These are phyloP conservation scores for Hebeloma cylindrosporum DNA, from an alignment of 768 basidiomycete genomes.

Conservation along the genomic window DNA sequence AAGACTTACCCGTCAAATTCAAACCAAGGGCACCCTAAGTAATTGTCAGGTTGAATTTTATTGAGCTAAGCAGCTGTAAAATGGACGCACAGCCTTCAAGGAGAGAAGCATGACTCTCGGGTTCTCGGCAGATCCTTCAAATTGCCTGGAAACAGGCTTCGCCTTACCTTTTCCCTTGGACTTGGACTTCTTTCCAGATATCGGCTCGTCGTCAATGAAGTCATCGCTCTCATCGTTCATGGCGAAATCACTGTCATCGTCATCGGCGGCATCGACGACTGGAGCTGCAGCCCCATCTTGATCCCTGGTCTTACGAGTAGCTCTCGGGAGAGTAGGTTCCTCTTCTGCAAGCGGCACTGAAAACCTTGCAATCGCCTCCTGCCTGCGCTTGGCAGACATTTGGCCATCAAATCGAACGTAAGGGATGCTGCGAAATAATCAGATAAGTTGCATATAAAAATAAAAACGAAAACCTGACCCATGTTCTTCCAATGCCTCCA, in stretches of 20 bases:
- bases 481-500: slow-evolving; percentile 60
- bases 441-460: background rate
- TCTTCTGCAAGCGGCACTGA: slow-evolving; percentile 57
- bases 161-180: slow-evolving; percentile 40
- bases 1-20: slow-evolving; percentile 62
- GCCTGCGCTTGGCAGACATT: slow-evolving; percentile 78
- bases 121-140: slow-evolving; percentile 38
- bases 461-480: slow-evolving; percentile 46
- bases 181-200: slow-evolving; percentile 24
- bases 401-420: slow-evolving; percentile 84
- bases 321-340: slow-evolving; percentile 1
- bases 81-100: slow-evolving; percentile 59
- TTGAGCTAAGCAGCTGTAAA: background rate
- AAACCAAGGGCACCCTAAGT: slow-evolving; percentile 75
- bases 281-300: background rate
- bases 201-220: slow-evolving; percentile 26
- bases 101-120: slow-evolving; percentile 87
- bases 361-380: slow-evolving; percentile 75
- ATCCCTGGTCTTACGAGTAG: slow-evolving; percentile 7
- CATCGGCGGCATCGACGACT: slow-evolving; percentile 18
- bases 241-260: slow-evolving; percentile 39
- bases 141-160: slow-evolving; percentile 12
- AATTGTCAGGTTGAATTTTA: slow-evolving; percentile 7
- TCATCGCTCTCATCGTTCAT: slow-evolving; percentile 32
- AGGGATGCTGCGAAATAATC: slow-evolving; percentile 49